Base-by-base conservation (phyloP, 495 filamentous ascomycete species). In the Talaromyces wortmannii region DNA sequence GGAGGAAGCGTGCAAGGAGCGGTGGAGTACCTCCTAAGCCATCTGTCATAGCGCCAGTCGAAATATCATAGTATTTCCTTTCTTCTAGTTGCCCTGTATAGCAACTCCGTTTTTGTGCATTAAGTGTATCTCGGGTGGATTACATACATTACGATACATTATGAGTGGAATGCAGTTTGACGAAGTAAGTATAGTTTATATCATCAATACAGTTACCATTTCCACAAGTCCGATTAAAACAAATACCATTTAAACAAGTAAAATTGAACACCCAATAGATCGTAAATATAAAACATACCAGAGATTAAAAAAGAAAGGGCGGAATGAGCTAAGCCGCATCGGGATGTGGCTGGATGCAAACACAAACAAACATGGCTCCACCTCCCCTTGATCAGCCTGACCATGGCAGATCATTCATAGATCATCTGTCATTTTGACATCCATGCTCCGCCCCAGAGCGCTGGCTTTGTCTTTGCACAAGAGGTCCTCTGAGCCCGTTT, bases 1-100 rank as follows among this genome's bases (percentile, higher is more conserved):
- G 95, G 95, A 0, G 95, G 95, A 6, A 96, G 89, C 67, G 94
- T 97, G 57, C 90, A 97, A 67, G 95, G 92, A 3, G 95, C 95
- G 11, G 84, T 97, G 51, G 91, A 97, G 68, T 86, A 91, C 61
- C 61, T 83, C 31, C 67, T 81, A 47, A 78, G 61, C 57, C 63
- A 73, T 56, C 60, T 61, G 15, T 73, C 64, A 53, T 73, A 48
- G 15, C 30, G 29, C 32, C 31, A 44, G 23, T 23, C 4, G 23
- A 23, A 23, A 23, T 23, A 23, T 32, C 29, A 44, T 50, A 11
- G 55, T 42, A 31, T 53, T 55, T 58, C 45, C 49, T 55, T 61
- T 57, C 55, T 15, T 18, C 36, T 32, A 2, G 33, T 50, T 33
- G 8, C 29, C 2, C 11, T 31, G 46, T 23, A 23, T n/a, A 23